Conservation (phyloP, 768 basidiomycete species). For the Hydnomerulius pinastri region DNA sequence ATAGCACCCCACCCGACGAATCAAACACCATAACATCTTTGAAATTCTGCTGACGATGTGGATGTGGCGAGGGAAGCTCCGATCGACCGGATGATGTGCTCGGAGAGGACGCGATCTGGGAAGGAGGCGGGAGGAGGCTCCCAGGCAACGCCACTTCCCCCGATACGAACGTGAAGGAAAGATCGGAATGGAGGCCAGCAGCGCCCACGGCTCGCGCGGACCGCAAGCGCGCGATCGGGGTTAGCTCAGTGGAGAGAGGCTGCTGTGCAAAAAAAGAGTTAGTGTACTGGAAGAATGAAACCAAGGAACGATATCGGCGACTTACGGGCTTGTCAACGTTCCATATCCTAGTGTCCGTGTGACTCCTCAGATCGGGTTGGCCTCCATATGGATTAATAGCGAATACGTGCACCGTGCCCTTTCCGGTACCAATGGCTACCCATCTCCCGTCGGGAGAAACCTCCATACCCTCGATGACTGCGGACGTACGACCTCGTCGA, state of each 20-base stretch:
- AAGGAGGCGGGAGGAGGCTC: conserved; percentile 40
- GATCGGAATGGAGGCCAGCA: conserved; percentile 37
- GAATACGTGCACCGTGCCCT: conserved; percentile 71
- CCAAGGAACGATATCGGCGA: no score
- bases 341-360: conserved; percentile 57
- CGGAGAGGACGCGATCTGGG: conserved; percentile 24
- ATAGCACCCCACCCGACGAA: conserved; percentile 53
- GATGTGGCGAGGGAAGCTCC: conserved; percentile 29
- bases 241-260: conserved; percentile 52
- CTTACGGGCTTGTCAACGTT: conserved; percentile 53
- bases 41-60: conserved; percentile 44
- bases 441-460: conserved; percentile 57
- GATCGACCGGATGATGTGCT: conserved; percentile 32
- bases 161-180: conserved; percentile 58
- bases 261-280: conserved; percentile 36
- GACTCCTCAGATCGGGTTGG: conserved; percentile 58
- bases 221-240: conserved; percentile 59
- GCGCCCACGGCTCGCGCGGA: conserved; percentile 29
- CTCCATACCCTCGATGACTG: conserved; percentile 54
- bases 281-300: neutral
- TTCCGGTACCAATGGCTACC: conserved; percentile 66
- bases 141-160: conserved; percentile 38
- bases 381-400: conserved; percentile 79
- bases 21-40: conserved; percentile 75
- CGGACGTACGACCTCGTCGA: conserved; percentile 69